Evolutionary conservation across 2,329 filamentous ascomycete species (phyloP).

Genomic region (Ceratocystis colombiana): DNA sequence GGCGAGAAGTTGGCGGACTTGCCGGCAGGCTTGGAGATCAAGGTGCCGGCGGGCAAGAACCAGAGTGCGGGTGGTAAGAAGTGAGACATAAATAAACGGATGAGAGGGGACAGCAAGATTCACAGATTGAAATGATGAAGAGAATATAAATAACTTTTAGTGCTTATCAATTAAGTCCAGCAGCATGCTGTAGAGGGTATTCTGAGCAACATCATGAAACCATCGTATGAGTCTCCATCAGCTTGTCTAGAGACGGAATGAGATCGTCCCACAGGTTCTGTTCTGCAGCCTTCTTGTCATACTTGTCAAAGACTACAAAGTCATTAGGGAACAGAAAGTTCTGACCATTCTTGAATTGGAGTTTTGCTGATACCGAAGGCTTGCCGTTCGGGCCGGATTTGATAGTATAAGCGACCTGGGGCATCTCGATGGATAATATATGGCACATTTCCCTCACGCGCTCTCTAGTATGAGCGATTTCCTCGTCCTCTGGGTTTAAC

Average conservation of each 20-base stretch:
- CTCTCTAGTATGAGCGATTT: background rate
- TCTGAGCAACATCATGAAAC: background rate
- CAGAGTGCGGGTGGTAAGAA: constrained; percentile 28
- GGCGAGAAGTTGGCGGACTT: constrained; percentile 58
- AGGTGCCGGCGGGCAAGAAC: constrained; percentile 41
- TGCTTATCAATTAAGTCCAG: background rate
- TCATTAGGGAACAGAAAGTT: constrained; percentile 30
- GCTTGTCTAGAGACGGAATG: constrained; percentile 22
- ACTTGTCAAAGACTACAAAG: constrained; percentile 32
- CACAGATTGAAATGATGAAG: background rate
- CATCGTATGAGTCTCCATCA: background rate
- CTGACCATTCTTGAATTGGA: constrained; percentile 16
- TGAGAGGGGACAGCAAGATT: background rate
- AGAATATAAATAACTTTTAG: background rate
- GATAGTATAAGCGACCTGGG: background rate
- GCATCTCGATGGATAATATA: background rate
- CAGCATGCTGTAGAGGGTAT: background rate
- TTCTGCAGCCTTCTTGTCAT: constrained; percentile 33
- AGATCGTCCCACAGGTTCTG: constrained; percentile 36
- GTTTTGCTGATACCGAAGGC: background rate
- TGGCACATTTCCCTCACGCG: constrained; percentile 1
- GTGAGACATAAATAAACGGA: constrained; percentile 14
- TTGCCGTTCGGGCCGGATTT: background rate
- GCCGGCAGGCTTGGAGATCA: constrained; percentile 47
- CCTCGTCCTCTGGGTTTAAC: background rate